Conservation (phyloP, 1,284 basidiomycete species). For the Marasmius fiardii region DNA sequence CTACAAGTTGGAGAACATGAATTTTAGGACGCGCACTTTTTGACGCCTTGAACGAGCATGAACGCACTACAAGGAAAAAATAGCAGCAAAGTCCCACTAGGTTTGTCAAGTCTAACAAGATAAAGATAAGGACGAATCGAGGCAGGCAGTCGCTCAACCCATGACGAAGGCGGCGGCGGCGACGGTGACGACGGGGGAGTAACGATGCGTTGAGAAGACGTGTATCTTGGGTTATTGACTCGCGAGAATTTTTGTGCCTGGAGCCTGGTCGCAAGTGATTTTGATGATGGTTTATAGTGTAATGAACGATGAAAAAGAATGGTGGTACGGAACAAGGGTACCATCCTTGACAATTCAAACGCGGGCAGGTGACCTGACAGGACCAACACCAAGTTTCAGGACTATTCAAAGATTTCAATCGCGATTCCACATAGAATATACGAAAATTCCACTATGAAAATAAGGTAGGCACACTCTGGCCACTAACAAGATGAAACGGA, state of each 20-base stretch:
- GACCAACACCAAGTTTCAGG: background rate
- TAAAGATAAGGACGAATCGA: constrained; percentile 76
- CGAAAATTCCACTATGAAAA: background rate
- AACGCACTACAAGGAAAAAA: constrained; percentile 90
- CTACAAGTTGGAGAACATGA: constrained; percentile 52
- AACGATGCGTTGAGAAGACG: background rate
- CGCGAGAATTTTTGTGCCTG: background rate
- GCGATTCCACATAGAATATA: background rate
- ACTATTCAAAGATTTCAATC: background rate
- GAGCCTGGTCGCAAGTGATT: background rate
- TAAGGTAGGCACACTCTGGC: background rate
- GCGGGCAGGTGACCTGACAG: too few relatives aligned
- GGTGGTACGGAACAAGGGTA: too few relatives aligned
- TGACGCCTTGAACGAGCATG: background rate
- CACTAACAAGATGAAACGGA: background rate
- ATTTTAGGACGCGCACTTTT: background rate
- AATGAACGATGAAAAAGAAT: background rate
- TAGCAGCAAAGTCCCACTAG: constrained; percentile 89
- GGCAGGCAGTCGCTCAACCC: constrained; percentile 66
- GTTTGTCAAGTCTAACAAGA: constrained; percentile 90
- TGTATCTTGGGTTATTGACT: background rate
- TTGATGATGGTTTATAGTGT: background rate
- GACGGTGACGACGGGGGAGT: too few relatives aligned
- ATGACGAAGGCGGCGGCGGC: constrained; percentile 26
- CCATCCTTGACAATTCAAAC: too few relatives aligned